A percentile compares a stretch with the other conserved stretches of the same genome.
phyloP scores from a whole-genome alignment of 2,329 filamentous ascomycete genomes.

The Cyphellophora europaea region DNA sequence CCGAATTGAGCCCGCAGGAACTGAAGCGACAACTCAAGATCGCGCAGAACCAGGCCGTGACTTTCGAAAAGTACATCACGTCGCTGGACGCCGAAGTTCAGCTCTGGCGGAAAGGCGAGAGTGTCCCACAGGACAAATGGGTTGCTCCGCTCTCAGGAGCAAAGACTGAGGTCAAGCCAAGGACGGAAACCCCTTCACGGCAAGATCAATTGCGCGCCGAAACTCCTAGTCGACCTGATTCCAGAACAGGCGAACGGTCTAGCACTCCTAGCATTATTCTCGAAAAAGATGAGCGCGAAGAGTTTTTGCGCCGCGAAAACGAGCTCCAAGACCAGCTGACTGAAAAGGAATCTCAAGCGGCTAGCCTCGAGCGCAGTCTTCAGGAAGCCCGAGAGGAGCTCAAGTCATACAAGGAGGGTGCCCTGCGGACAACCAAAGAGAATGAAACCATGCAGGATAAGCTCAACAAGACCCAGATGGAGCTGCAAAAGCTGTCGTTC shows the following conservation, averaged over 20 bases:
- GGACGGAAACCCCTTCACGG: slow-evolving; percentile 49
- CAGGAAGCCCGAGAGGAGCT: slow-evolving; percentile 82
- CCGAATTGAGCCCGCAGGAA: slow-evolving; percentile 89
- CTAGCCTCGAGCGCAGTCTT: slow-evolving; percentile 68
- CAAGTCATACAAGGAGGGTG: slow-evolving; percentile 72
- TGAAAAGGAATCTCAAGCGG: slow-evolving; percentile 78
- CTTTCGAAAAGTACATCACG: slow-evolving; percentile 77
- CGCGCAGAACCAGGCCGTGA: slow-evolving; percentile 79
- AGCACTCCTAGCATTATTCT: slow-evolving; percentile 79
- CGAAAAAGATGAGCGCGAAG: slow-evolving; percentile 94
- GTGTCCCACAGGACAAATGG: slow-evolving; percentile 85
- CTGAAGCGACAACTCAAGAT: slow-evolving; percentile 90
- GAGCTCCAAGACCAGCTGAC: slow-evolving; percentile 94
- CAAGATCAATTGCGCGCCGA: slow-evolving; percentile 39
- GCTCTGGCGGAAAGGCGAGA: slow-evolving; percentile 78
- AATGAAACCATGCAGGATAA: slow-evolving; percentile 81
- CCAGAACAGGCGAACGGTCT: slow-evolving; percentile 66
- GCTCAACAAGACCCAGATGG: slow-evolving; percentile 91
- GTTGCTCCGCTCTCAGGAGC: slow-evolving; percentile 50
- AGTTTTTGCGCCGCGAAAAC: slow-evolving; percentile 90
- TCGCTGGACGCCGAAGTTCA: slow-evolving; percentile 77
- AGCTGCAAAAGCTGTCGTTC: slow-evolving; percentile 87
- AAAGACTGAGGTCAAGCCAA: slow-evolving; percentile 36
- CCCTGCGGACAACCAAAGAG: slow-evolving; percentile 72
- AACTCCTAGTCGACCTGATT: slow-evolving; percentile 50